These are phyloP conservation scores for Aureobasidium sp. DNA, from an alignment of 2,329 filamentous ascomycete species.

Conservation along the genomic window DNA sequence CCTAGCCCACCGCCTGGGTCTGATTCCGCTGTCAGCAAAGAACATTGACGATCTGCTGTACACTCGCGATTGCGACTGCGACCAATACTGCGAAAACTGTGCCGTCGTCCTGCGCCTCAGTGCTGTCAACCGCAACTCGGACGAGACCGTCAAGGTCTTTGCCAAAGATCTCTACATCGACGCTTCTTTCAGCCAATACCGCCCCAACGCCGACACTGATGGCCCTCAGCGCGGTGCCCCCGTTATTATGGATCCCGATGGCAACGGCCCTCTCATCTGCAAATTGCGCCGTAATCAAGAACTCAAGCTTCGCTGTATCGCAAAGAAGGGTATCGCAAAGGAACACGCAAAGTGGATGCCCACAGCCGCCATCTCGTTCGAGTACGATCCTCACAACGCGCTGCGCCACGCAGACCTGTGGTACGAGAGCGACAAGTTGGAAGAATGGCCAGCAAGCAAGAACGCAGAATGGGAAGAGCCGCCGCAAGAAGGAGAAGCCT, in stretches of 20 bases:
- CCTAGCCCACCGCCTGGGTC: conserved; percentile 81
- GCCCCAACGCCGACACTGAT: not conserved
- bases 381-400: conserved; percentile 98
- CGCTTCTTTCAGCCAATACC: conserved; percentile 11
- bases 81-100: conserved; percentile 88
- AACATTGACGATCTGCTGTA: conserved; percentile 76
- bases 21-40: conserved; percentile 79
- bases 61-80: conserved; percentile 92
- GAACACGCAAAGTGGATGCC: conserved; percentile 98
- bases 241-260: conserved; percentile 74
- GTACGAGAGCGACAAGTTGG: conserved; percentile 77
- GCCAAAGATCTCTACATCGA: conserved; percentile 73
- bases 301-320: conserved; percentile 81
- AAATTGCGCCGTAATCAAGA: conserved; percentile 89
- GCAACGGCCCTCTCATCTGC: conserved; percentile 74
- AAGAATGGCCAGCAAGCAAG: conserved; percentile 66
- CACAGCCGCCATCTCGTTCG: conserved; percentile 84
- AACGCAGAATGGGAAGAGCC: conserved; percentile 75
- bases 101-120: conserved; percentile 77
- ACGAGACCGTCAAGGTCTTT: conserved; percentile 89
- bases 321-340: conserved; percentile 97
- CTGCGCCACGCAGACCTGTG: conserved; percentile 85
- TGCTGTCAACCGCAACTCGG: conserved; percentile 59
- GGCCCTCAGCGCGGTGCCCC: conserved; percentile 52
- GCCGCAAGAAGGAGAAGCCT: conserved; percentile 71